Conservation (phyloP, 176 grass and related monocot genomes). For the Juncus effusus region DNA sequence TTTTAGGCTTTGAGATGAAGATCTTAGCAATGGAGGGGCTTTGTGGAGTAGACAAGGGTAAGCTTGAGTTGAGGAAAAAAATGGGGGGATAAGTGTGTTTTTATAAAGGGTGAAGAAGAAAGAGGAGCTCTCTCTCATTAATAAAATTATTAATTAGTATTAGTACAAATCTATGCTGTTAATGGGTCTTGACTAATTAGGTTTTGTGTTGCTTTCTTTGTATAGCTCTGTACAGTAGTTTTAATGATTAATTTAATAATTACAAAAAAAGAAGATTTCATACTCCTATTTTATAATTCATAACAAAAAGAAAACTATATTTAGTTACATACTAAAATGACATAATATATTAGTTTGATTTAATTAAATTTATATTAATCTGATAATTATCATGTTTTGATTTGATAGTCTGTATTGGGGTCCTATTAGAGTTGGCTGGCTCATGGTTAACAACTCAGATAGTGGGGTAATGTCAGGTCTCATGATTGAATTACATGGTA, state of each 20-base stretch:
- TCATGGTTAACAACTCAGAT: constrained; percentile 21
- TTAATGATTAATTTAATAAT: neutral
- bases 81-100: constrained; percentile 14
- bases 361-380: too few species aligned
- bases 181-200: constrained; percentile 12
- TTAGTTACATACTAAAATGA: too few species aligned
- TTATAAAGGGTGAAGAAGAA: constrained; percentile 21
- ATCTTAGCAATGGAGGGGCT: constrained; percentile 6
- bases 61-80: constrained; percentile 16
- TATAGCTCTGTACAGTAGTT: constrained; percentile 1
- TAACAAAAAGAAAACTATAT: too few species aligned
- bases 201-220: neutral
- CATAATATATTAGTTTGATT: too few species aligned
- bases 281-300: too few species aligned
- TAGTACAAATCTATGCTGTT: too few species aligned
- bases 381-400: too few species aligned
- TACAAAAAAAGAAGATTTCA: too few species aligned
- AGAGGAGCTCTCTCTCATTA: neutral
- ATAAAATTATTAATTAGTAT: too few species aligned
- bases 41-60: constrained; percentile 20
- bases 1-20: neutral
- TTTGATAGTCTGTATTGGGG: neutral
- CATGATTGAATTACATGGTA: constrained; percentile 34
- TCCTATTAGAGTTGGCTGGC: constrained; percentile 7
- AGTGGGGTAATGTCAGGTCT: constrained; percentile 27